A percentile compares a stretch with the other conserved stretches of the same genome.
These are phyloP conservation scores for Penicillium soppii DNA, from an alignment of 495 filamentous ascomycete genomes.

Conservation along the genomic window DNA sequence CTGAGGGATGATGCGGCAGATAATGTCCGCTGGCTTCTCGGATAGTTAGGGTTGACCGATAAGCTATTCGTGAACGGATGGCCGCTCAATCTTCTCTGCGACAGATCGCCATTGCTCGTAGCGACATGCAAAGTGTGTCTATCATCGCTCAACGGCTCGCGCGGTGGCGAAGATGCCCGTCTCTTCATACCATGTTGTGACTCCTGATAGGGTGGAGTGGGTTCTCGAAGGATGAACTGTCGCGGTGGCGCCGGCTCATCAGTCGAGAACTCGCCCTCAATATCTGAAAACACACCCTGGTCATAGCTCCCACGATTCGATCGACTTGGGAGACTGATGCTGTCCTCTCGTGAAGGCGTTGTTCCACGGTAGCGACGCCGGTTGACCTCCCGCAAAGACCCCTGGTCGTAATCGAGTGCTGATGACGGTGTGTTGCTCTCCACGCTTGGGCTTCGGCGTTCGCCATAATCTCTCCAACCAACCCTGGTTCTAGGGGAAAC, in stretches of 20 bases:
- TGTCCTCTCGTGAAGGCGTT: slow-evolving; percentile 51
- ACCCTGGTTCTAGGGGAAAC: slow-evolving; percentile 46
- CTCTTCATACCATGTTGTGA: slow-evolving; percentile 68
- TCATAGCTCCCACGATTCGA: slow-evolving; percentile 63
- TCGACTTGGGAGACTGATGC: slow-evolving; percentile 44
- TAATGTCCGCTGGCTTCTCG: slow-evolving; percentile 63
- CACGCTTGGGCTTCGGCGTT: slow-evolving; percentile 50
- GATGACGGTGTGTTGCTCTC: slow-evolving; percentile 50
- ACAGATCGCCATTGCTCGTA: slow-evolving; percentile 61
- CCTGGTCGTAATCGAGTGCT: slow-evolving; percentile 40
- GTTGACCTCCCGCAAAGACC: slow-evolving; percentile 32
- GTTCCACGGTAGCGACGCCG: slow-evolving; percentile 37
- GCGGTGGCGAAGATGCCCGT: slow-evolving; percentile 76
- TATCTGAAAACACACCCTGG: slow-evolving; percentile 60
- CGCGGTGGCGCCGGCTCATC: slow-evolving; percentile 61
- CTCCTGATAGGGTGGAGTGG: slow-evolving; percentile 43
- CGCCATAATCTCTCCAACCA: slow-evolving; percentile 43
- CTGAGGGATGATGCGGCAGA: slow-evolving; percentile 71
- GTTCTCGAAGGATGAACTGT: slow-evolving; percentile 61
- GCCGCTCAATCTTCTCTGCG: slow-evolving; percentile 63
- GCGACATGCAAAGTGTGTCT: slow-evolving; percentile 52
- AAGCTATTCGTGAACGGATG: slow-evolving; percentile 57
- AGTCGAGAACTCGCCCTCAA: slow-evolving; percentile 63
- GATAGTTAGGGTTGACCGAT: slow-evolving; percentile 56
- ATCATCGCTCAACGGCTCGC: slow-evolving; percentile 73